Evolutionary conservation across 192 early-diverging fungal genomes (phyloP).

Genomic region (Coemansia sp.): DNA sequence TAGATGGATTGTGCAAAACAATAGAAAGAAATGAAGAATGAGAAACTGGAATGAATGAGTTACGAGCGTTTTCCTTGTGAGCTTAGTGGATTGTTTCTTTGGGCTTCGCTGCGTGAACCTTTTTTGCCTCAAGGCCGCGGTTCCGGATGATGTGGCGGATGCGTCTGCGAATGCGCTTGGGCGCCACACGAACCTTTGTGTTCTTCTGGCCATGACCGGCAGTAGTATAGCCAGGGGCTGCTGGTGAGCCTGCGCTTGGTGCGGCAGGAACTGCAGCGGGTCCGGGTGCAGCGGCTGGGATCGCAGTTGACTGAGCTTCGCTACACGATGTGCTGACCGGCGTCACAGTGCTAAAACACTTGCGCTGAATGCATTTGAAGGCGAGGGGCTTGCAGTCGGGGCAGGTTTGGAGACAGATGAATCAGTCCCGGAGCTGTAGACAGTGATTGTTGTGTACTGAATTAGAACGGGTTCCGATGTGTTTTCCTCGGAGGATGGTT

Average conservation of each 20-base stretch:
- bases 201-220: background rate
- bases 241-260: background rate
- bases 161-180: conserved; percentile 21
- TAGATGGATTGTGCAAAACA: background rate
- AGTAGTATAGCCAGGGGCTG: background rate
- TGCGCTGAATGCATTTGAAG: background rate
- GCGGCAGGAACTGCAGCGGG: background rate
- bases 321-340: no score
- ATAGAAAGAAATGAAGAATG: background rate
- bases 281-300: background rate
- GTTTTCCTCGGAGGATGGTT: background rate
- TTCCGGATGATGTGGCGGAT: conserved; percentile 11
- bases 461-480: background rate
- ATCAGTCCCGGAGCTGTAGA: background rate
- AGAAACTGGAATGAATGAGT: background rate
- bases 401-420: background rate
- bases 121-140: background rate
- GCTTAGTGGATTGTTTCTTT: background rate
- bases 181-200: background rate
- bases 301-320: background rate
- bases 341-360: background rate
- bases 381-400: background rate
- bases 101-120: background rate
- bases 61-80: background rate
- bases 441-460: conserved; percentile 2